Evolutionary conservation across 768 basidiomycete species (phyloP), one percentile per base, ranked within the genome.

Genomic region (Naganishia randhawae): DNA sequence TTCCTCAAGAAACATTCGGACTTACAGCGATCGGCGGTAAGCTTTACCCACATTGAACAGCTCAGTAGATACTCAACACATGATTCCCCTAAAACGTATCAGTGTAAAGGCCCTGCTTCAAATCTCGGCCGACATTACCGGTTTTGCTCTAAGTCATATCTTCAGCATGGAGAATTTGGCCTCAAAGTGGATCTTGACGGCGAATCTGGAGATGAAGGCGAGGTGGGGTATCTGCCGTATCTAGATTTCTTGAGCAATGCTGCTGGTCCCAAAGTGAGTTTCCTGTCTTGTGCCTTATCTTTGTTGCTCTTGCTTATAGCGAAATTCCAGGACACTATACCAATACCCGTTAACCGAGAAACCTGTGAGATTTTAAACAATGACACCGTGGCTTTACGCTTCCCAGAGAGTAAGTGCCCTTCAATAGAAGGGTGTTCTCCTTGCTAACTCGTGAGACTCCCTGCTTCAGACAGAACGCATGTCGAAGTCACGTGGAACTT

Each of bases 181-280:
- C 31, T 55, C n/a, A 37, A 55, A 7, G 54, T 55, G 19, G 33
- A 55, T 10, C 54, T 55, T n/a, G 54, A 55, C 31, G 25, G 33
- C n/a, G 54, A 55, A 32, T n/a, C n/a, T 32, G 54, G 33, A 6
- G 25, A 17, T 3, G 54, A 37, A 37, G 7, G 27, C 16, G 54
- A 55, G n/a, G 37, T 35, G 22, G 54, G 54, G 11, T 55, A 55
- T 19, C 33, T 55, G 11, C 54, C 54, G 16, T 55, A 16, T 14
- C 54, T 55, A 33, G 54, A n/a, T 1, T 9, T 37, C 7, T 4
- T 55, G 14, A 8, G 16, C 17, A 37, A 55, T 22, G 33, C 54
- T 19, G 54, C 54, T 6, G 54, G 54, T n/a, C 54, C 54, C 16
- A 55, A 55, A 35, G 54, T 55, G 31, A 55, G 54, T 19, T 14